Evolutionary conservation across 2,329 filamentous ascomycete genomes (phyloP).

Genomic region (Trichophyton benhamiae): DNA sequence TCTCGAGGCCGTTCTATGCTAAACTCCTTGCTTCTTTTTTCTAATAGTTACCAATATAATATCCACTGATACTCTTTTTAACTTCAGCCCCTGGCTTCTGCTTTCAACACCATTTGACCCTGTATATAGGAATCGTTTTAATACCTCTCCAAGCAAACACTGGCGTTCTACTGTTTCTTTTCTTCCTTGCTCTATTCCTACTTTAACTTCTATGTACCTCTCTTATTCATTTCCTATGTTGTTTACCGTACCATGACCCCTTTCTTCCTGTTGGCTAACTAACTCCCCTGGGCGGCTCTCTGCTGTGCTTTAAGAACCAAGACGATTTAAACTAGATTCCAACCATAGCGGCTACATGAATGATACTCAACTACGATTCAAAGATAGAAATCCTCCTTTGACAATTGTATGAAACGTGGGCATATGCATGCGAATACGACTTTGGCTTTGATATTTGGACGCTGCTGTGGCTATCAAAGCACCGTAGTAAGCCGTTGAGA

Average conservation of each 20-base stretch:
- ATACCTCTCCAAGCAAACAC: background rate
- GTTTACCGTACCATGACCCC: background rate
- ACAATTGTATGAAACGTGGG: background rate
- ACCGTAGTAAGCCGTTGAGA: background rate
- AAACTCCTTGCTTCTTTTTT: slow-evolving; percentile 8
- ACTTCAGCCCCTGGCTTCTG: no score
- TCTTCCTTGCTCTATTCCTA: background rate
- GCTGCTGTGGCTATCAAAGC: no score
- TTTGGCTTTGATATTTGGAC: no score
- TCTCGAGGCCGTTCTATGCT: slow-evolving; percentile 31
- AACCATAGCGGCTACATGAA: background rate
- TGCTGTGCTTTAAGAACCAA: background rate
- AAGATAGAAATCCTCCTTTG: background rate
- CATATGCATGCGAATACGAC: no score
- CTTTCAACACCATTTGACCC: no score
- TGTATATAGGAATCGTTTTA: background rate
- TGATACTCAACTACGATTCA: background rate
- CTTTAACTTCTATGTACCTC: background rate
- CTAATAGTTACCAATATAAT: background rate
- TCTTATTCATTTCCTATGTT: background rate
- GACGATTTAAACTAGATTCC: background rate
- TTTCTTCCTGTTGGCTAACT: background rate
- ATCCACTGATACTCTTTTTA: no score
- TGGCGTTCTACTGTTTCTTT: background rate
- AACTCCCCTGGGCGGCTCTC: background rate